Conservation (phyloP, 306 rosid species). For the Dryas drummondii region DNA sequence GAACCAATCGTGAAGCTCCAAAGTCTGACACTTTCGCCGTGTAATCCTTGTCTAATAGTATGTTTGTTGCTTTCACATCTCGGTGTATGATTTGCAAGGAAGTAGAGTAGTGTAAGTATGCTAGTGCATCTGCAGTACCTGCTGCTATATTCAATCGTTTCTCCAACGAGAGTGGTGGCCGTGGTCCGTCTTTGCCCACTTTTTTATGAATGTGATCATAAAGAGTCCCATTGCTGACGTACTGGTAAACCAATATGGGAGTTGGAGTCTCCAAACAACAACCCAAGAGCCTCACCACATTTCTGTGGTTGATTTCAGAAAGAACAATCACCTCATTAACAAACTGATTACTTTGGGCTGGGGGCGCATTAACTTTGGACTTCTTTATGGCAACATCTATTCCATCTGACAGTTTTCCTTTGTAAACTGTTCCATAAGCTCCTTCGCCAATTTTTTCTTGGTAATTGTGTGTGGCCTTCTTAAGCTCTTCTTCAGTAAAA, state of each 20-base stretch:
- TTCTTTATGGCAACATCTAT: conserved; percentile 19
- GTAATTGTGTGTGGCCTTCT: no score
- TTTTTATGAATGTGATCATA: conserved; percentile 11
- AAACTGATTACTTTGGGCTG: conserved; percentile 7
- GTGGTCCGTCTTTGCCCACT: not conserved
- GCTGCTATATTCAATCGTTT: not conserved
- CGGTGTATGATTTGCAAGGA: no score
- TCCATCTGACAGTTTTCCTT: no score
- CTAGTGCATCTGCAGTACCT: not conserved
- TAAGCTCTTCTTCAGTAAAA: no score
- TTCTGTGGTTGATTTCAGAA: conserved; percentile 25
- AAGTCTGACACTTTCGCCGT: no score
- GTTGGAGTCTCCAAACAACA: conserved; percentile 26
- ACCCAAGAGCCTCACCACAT: conserved; percentile 29
- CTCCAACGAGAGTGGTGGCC: conserved; percentile 16
- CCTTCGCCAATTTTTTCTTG: no score
- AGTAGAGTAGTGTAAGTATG: conserved; percentile 21
- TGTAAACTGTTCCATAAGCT: no score
- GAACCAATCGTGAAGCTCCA: no score
- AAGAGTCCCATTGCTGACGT: conserved; percentile 21
- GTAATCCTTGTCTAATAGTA: no score
- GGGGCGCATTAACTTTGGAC: conserved; percentile 5
- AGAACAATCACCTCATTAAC: conserved; percentile 29
- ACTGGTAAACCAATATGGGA: conserved; percentile 13
- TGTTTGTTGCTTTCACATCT: no score